Percentiles rank a stretch among this genome's conserved stretches.
These are phyloP conservation scores for Aspergillus melleus DNA, from an alignment of 2,329 filamentous ascomycete genomes.

Conservation along the genomic window DNA sequence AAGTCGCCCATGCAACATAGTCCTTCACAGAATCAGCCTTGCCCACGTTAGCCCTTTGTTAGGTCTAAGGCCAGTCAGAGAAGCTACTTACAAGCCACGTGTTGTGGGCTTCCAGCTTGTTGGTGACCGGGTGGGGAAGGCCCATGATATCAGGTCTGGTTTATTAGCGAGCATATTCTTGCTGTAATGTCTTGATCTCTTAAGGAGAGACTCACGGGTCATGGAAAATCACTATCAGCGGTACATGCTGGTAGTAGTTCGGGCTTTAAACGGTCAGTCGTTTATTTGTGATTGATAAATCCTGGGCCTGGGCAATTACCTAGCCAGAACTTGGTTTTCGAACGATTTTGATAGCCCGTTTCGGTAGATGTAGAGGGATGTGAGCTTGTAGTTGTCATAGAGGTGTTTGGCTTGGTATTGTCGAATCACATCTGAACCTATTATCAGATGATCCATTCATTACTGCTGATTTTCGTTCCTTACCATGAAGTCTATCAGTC, in stretches of 20 bases:
- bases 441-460: background rate
- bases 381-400: slow-evolving; percentile 73
- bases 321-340: slow-evolving; percentile 82
- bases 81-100: slow-evolving; percentile 72
- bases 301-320: slow-evolving; percentile 44
- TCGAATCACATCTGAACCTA: slow-evolving; percentile 66
- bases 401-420: slow-evolving; percentile 72
- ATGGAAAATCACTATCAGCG: slow-evolving; percentile 82
- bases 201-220: slow-evolving; percentile 66
- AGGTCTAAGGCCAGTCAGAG: slow-evolving; percentile 11
- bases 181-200: background rate
- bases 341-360: slow-evolving; percentile 73
- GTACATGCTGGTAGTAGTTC: slow-evolving; percentile 64
- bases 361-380: slow-evolving; percentile 75
- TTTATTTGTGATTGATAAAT: background rate
- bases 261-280: slow-evolving; percentile 46
- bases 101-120: slow-evolving; percentile 77
- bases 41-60: slow-evolving; percentile 24
- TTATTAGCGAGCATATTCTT: slow-evolving; percentile 13
- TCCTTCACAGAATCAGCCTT: slow-evolving; percentile 78
- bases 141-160: slow-evolving; percentile 68
- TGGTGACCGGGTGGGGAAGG: slow-evolving; percentile 67
- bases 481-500: slow-evolving; percentile 63
- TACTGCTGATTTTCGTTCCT: slow-evolving; percentile 5
- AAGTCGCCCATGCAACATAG: slow-evolving; percentile 80